A percentile compares a stretch with the other conserved stretches of the same genome.
Evolutionary conservation across 2,329 filamentous ascomycete species (phyloP).

Genomic region (Fusarium sacchari): DNA sequence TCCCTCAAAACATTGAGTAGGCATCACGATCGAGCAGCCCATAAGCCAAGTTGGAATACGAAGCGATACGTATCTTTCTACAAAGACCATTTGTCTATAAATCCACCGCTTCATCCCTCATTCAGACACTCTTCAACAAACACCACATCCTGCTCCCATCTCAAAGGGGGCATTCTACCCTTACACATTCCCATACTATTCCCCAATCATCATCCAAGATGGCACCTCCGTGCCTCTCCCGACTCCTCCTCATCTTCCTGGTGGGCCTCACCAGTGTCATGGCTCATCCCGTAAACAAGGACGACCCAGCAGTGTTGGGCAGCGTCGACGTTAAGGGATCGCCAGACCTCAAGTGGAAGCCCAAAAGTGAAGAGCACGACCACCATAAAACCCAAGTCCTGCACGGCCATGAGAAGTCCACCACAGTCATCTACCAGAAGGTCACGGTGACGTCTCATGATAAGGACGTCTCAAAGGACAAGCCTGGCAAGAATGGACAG

Average conservation of each 20-base stretch:
- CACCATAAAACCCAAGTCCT: no score
- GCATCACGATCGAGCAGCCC: background rate
- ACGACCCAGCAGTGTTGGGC: background rate
- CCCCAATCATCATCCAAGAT: background rate
- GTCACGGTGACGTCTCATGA: background rate
- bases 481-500: background rate
- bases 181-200: background rate
- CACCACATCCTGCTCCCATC: background rate
- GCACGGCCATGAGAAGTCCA: background rate
- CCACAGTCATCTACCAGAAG: background rate
- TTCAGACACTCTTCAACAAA: background rate
- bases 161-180: background rate
- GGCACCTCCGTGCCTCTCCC: background rate
- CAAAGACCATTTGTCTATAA: background rate
- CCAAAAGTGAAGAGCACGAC: background rate
- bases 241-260: background rate
- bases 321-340: background rate
- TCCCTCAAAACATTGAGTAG: background rate
- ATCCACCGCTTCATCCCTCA: background rate
- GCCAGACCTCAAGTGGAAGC: background rate
- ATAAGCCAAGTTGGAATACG: fast-evolving
- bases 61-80: fast-evolving
- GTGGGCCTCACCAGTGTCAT: background rate
- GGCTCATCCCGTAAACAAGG: background rate
- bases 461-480: background rate